phyloP scores from a whole-genome alignment of 345 rosid genomes.

The Limnanthes douglasii region DNA sequence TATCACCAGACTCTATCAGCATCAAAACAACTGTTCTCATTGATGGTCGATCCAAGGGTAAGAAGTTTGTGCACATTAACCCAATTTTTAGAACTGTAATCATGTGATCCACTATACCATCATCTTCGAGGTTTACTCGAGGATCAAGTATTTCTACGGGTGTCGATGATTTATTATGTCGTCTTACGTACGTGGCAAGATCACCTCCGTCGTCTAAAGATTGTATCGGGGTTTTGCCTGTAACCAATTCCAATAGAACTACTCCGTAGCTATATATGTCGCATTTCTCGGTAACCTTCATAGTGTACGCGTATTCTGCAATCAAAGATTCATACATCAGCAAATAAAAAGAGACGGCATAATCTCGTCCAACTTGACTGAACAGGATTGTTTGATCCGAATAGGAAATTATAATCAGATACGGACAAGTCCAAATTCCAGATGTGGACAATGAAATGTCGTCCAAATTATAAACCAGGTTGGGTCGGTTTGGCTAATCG shows the following conservation, averaged over 20 bases:
- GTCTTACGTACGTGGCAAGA: constrained; percentile 61
- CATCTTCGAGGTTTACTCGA: constrained; percentile 35
- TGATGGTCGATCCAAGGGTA: constrained; percentile 73
- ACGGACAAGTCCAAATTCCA: too few species aligned
- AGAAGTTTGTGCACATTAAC: constrained; percentile 49
- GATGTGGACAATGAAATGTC: too few species aligned
- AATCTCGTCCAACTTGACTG: background rate
- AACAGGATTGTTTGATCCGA: background rate
- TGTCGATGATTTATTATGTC: constrained; percentile 42
- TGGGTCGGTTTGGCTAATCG: too few species aligned
- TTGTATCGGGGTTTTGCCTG: constrained; percentile 85
- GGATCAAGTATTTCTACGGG: constrained; percentile 47
- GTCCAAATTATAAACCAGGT: too few species aligned
- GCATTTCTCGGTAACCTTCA: constrained; percentile 95
- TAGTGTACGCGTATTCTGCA: constrained; percentile 88
- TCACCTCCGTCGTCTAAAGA: constrained; percentile 84
- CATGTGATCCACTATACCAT: constrained; percentile 46
- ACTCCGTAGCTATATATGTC: constrained; percentile 96
- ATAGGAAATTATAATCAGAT: too few species aligned
- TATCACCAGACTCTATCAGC: constrained; percentile 63
- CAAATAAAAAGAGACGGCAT: background rate
- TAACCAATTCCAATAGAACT: constrained; percentile 56
- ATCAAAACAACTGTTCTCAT: constrained; percentile 77
- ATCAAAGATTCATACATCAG: background rate
- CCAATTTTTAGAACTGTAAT: constrained; percentile 62